Base-by-base conservation (phyloP, 352 stramenopile species). In the Phytophthora brassicae region DNA sequence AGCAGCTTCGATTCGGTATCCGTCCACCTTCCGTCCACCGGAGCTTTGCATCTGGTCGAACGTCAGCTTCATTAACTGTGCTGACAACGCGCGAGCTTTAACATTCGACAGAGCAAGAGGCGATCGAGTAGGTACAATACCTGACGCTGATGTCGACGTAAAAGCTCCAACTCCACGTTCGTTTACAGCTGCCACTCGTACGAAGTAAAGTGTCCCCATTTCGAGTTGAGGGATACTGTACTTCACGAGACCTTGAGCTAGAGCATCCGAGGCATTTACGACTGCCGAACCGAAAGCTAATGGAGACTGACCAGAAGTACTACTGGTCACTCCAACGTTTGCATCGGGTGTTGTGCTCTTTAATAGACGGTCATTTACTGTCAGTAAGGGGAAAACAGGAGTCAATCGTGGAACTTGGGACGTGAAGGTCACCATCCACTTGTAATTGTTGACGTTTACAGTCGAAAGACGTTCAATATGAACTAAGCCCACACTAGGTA, bases 391-490 rank as follows among this genome's bases (percentile, higher is more conserved):
- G n/a, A 90, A 67, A 2, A 52, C 35, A 0, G 57, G 24, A 12
- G 13, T 47, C 4, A 42, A 51, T 20, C 59, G 47, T 0, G 84
- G 81, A 2, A 93, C 74, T 38, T 89, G 77, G 13, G 62, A 71
- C 17, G 68, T 76, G 61, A 98, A 98, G 11, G 94, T 97, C 28
- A 98, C 81, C 14, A 65, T 77, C 93, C 94, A 98, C 9, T 81
- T 71, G 64, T 86, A 98, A 22, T 81, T 91, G 51, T 87, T 88
- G 4, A 73, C 74, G 3, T 39, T 50, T 3, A 57, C 63, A 9
- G 79, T 68, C 20, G 81, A 78, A 23, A 93, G 68, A n/a, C 95
- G 85, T 49, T 92, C 81, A 1, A 98, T 89, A 16, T 95, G 81
- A 5, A 98, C 90, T n/a, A 85, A 71, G 1, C 94, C 94, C 20